Conservation (phyloP, 768 basidiomycete species). For the Suillus paluster region DNA sequence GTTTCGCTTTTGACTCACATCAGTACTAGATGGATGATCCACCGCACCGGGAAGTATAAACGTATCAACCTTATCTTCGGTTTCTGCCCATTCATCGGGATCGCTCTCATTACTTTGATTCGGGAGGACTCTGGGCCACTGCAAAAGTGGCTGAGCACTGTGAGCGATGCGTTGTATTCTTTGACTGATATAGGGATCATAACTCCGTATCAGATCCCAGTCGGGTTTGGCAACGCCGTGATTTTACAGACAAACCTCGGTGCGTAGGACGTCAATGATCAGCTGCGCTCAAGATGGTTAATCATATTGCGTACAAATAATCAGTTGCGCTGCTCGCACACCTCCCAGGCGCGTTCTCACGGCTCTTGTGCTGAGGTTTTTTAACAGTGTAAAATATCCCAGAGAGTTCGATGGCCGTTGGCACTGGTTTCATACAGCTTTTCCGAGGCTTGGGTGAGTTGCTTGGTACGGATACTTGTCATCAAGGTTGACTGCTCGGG, state of each 20-base stretch:
- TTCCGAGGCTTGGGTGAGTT: conserved; percentile 60
- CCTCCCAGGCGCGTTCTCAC: conserved; percentile 46
- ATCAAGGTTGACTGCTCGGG: neutral
- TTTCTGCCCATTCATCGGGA: conserved; percentile 53
- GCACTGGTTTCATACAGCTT: conserved; percentile 61
- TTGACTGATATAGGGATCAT: conserved; percentile 11
- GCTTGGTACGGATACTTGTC: neutral
- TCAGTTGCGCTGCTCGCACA: conserved; percentile 62
- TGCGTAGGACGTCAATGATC: conserved; percentile 33
- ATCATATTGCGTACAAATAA: conserved; percentile 6
- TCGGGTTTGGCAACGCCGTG: conserved; percentile 69
- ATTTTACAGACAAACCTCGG: conserved; percentile 65
- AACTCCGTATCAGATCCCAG: conserved; percentile 48
- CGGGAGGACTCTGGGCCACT: conserved; percentile 45
- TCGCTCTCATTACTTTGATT: conserved; percentile 46
- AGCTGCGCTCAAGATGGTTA: conserved; percentile 12
- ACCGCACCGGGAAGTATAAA: conserved; percentile 57
- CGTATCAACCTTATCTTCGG: conserved; percentile 53
- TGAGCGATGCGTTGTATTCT: conserved; percentile 24
- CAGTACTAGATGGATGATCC: conserved; percentile 48
- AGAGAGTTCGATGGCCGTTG: conserved; percentile 55
- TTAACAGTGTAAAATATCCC: conserved; percentile 4
- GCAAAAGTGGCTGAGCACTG: conserved; percentile 58
- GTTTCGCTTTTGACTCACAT: conserved; percentile 4
- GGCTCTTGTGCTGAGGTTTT: neutral